These are phyloP conservation scores for Eimeria falciformis DNA, from an alignment of 169 alveolate species.

Conservation along the genomic window DNA sequence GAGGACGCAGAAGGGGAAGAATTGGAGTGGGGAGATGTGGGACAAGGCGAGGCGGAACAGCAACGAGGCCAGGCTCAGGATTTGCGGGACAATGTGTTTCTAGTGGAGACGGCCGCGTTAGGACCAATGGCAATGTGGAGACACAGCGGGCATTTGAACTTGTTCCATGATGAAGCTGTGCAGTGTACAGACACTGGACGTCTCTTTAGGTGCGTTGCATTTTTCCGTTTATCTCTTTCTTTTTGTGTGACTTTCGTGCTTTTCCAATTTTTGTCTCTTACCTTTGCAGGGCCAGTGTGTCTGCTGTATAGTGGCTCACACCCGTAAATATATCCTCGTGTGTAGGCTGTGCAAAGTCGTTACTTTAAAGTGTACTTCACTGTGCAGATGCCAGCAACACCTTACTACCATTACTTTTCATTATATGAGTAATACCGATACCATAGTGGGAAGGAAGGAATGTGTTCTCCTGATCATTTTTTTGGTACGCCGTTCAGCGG, in stretches of 20 bases:
- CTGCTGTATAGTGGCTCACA: too few relatives aligned
- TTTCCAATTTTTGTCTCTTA: neutral
- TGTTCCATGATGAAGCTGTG: neutral
- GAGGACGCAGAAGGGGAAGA: neutral
- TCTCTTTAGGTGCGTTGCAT: slow-evolving; percentile 2
- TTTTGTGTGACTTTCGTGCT: neutral
- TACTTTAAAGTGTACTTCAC: too few relatives aligned
- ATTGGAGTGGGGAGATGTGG: neutral
- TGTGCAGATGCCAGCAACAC: too few relatives aligned
- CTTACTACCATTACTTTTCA: too few relatives aligned
- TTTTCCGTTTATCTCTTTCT: neutral
- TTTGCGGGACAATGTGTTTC: neutral
- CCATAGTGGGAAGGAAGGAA: too few relatives aligned
- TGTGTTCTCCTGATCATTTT: too few relatives aligned
- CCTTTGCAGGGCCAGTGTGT: too few relatives aligned
- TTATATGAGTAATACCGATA: too few relatives aligned
- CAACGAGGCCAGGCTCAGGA: neutral
- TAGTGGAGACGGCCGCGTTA: slow-evolving; percentile 32
- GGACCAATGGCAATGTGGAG: slow-evolving; percentile 33
- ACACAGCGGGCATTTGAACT: slow-evolving; percentile 3
- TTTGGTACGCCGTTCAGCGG: too few relatives aligned
- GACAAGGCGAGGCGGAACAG: neutral
- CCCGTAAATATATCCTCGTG: too few relatives aligned
- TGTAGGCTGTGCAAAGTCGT: too few relatives aligned
- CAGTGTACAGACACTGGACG: slow-evolving; percentile 29